These are phyloP conservation scores for Phytomonas francai DNA, from an alignment of 208 protist species.

Conservation along the genomic window DNA sequence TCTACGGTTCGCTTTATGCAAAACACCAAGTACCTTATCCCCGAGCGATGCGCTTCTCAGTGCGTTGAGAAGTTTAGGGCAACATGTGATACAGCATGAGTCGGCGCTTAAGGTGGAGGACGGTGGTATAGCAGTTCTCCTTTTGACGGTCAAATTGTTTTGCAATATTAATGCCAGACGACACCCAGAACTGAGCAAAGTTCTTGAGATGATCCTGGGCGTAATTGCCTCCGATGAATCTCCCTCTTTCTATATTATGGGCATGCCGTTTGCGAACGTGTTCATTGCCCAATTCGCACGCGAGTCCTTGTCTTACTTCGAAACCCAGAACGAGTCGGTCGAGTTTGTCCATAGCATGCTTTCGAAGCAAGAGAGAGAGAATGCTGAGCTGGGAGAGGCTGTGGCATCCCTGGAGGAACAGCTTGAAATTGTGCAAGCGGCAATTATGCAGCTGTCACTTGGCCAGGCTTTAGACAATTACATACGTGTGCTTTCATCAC, in stretches of 20 bases:
- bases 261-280: slow-evolving; percentile 45
- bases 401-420: slow-evolving; percentile 60
- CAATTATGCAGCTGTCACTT: slow-evolving; percentile 67
- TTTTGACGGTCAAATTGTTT: slow-evolving; percentile 53
- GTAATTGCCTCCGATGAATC: slow-evolving; percentile 49
- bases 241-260: slow-evolving; percentile 21
- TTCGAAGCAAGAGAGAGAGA: slow-evolving; percentile 34
- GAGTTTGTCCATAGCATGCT: slow-evolving; percentile 43
- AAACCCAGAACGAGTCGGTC: slow-evolving; percentile 46
- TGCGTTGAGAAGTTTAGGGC: slow-evolving; percentile 32
- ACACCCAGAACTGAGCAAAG: slow-evolving; percentile 25
- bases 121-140: slow-evolving; percentile 64
- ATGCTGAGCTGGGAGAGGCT: slow-evolving; percentile 36
- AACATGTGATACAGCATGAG: slow-evolving; percentile 41
- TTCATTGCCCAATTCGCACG: slow-evolving; percentile 60
- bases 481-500: background rate
- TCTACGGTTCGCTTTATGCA: slow-evolving; percentile 60
- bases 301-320: slow-evolving; percentile 62
- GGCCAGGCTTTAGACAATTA: slow-evolving; percentile 63
- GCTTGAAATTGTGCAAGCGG: slow-evolving; percentile 53
- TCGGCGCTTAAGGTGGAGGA: slow-evolving; percentile 38
- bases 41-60: slow-evolving; percentile 18
- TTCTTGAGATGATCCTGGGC: slow-evolving; percentile 34
- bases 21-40: slow-evolving; percentile 17
- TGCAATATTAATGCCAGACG: slow-evolving; percentile 68